phyloP scores from a whole-genome alignment of 2,329 filamentous ascomycete species.

The Cercospora zeina region DNA sequence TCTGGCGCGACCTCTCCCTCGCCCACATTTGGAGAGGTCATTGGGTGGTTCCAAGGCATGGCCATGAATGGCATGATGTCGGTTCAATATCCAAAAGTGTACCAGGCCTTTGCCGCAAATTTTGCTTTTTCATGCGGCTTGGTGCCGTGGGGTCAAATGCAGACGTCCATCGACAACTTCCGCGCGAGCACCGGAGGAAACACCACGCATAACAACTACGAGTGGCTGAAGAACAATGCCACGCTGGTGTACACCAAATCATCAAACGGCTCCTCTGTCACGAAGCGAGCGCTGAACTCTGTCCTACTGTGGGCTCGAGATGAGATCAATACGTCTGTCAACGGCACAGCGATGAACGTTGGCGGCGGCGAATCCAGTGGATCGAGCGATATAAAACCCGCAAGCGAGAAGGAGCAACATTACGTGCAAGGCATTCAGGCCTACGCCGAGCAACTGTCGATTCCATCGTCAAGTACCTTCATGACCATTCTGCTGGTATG shows the following conservation, averaged over 20 bases:
- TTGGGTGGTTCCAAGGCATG: conserved; percentile 90
- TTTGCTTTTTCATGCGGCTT: conserved; percentile 89
- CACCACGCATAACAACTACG: conserved; percentile 74
- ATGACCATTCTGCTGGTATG: conserved; percentile 92
- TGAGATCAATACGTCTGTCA: conserved; percentile 42
- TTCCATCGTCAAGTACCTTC: conserved; percentile 88
- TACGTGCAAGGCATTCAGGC: conserved; percentile 74
- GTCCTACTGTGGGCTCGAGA: conserved; percentile 38
- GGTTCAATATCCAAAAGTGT: conserved; percentile 81
- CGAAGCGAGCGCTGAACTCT: conserved; percentile 36
- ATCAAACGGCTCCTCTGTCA: conserved; percentile 43
- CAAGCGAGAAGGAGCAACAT: conserved; percentile 51
- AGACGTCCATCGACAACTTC: conserved; percentile 81
- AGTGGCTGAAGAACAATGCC: conserved; percentile 73
- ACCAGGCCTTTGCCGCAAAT: conserved; percentile 86
- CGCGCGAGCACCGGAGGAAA: conserved; percentile 80
- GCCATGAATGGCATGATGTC: conserved; percentile 96
- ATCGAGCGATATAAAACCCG: conserved; percentile 32
- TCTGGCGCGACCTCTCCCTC: conserved; percentile 66
- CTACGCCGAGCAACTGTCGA: conserved; percentile 78
- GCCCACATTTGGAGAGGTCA: conserved; percentile 80
- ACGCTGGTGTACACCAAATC: conserved; percentile 71
- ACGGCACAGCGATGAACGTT: conserved; percentile 43
- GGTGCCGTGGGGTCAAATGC: conserved; percentile 78
- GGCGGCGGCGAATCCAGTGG: conserved; percentile 29